Conservation (phyloP, 1,139 yeast species). For the Cylindricascospora bacillispora region DNA sequence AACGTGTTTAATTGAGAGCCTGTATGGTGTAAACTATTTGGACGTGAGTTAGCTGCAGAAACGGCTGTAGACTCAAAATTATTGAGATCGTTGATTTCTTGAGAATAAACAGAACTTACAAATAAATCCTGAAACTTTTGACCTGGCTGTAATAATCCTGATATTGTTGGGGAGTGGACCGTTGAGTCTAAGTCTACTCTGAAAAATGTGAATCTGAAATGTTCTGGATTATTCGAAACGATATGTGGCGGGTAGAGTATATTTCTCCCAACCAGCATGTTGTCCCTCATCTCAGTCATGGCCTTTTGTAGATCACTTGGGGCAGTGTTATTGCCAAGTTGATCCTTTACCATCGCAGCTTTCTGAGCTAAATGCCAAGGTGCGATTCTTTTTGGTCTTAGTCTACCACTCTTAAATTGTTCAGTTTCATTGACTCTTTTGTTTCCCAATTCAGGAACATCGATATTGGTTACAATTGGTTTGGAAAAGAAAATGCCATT, state of each 20-base stretch:
- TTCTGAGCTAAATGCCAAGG: conserved; percentile 53
- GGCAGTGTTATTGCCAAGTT: conserved; percentile 3
- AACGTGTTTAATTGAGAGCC: conserved; percentile 6
- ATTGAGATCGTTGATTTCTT: conserved; percentile 1
- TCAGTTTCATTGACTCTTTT: conserved; percentile 55
- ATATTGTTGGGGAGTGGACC: conserved; percentile 77
- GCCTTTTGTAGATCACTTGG: too few relatives aligned
- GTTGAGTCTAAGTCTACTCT: conserved; percentile 83
- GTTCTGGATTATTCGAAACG: conserved; percentile 32
- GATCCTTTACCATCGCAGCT: background rate
- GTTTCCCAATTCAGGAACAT: conserved; percentile 30
- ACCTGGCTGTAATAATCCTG: conserved; percentile 59
- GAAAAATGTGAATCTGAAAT: conserved; percentile 74
- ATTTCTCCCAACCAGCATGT: conserved; percentile 22
- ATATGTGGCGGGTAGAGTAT: conserved; percentile 31
- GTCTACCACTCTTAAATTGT: conserved; percentile 40
- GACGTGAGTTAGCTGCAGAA: conserved; percentile 4
- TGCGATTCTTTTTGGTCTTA: conserved; percentile 62
- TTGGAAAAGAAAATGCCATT: conserved; percentile 28
- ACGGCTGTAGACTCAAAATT: conserved; percentile 1
- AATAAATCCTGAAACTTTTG: conserved; percentile 40
- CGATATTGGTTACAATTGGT: conserved; percentile 31
- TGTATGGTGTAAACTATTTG: conserved; percentile 9
- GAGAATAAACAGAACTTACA: conserved; percentile 28
- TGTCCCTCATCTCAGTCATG: conserved; percentile 16